A percentile compares a stretch with the other conserved stretches of the same genome.
Conservation (phyloP, 108 stramenopile genomes). For the Aurantiochytrium sp. region DNA sequence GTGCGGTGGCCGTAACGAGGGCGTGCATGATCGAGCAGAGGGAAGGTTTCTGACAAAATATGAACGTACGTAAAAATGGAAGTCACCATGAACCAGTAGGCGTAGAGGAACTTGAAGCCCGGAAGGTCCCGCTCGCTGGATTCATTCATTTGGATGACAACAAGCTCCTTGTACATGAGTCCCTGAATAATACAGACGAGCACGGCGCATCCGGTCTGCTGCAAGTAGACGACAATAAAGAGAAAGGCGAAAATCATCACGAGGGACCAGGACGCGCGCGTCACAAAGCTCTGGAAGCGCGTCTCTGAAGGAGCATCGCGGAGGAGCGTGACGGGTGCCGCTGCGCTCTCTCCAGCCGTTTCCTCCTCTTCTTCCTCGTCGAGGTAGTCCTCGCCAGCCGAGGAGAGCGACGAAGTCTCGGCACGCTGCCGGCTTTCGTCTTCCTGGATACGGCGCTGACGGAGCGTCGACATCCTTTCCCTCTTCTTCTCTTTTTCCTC, state of each 20-base stretch:
- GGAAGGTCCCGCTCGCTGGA: slow-evolving; percentile 20
- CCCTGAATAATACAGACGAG: slow-evolving; percentile 18
- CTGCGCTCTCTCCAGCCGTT: not conserved
- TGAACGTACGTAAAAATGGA: not conserved
- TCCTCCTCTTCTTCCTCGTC: not conserved
- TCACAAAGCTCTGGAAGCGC: not conserved
- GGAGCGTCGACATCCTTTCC: too few relatives aligned
- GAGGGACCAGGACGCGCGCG: not conserved
- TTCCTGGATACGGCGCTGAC: too few relatives aligned
- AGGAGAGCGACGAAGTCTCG: not conserved
- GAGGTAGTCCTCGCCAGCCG: not conserved
- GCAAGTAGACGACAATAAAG: not conserved
- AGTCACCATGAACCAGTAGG: slow-evolving; percentile 18
- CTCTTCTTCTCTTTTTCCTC: too few relatives aligned
- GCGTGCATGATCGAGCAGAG: not conserved
- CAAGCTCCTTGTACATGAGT: slow-evolving; percentile 23
- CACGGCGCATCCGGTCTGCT: not conserved
- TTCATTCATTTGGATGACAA: not conserved
- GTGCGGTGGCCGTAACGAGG: too few relatives aligned
- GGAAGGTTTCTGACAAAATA: not conserved
- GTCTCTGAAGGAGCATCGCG: not conserved
- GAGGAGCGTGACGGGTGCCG: not conserved
- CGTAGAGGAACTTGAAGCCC: slow-evolving; percentile 19
- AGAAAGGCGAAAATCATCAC: slow-evolving; percentile 6
- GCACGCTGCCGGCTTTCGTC: not conserved